phyloP scores from a whole-genome alignment of 495 filamentous ascomycete genomes.

The Xylaria acuta region DNA sequence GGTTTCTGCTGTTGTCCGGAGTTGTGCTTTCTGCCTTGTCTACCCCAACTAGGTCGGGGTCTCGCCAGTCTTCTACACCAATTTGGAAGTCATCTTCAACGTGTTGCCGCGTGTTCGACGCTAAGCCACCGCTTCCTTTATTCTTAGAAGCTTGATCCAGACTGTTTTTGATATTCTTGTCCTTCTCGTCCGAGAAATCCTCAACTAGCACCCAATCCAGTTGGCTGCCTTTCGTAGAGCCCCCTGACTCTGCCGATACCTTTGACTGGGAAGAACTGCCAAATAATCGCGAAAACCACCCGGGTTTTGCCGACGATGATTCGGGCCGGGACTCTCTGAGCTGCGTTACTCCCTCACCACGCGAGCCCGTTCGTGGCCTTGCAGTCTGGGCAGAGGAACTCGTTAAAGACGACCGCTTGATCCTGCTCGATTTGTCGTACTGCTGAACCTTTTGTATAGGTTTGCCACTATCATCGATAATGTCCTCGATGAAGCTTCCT shows the following conservation, averaged over 20 bases:
- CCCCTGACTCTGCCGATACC: constrained; percentile 45
- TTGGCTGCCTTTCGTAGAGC: constrained; percentile 83
- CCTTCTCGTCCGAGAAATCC: constrained; percentile 66
- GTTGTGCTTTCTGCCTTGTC: constrained; percentile 28
- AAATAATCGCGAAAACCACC: constrained; percentile 65
- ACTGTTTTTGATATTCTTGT: constrained; percentile 44
- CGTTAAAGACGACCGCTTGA: constrained; percentile 46
- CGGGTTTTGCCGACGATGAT: constrained; percentile 2
- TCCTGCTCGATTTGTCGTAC: constrained; percentile 48
- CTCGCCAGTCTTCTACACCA: constrained; percentile 91
- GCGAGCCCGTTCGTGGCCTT: constrained; percentile 30
- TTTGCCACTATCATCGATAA: constrained; percentile 59
- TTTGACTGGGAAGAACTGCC: constrained; percentile 51
- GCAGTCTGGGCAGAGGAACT: constrained; percentile 32
- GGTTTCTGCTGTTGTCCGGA: constrained; percentile 26
- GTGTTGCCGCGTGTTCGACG: constrained; percentile 31
- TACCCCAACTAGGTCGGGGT: constrained; percentile 73
- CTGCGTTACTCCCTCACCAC: constrained; percentile 25
- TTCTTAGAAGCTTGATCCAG: constrained; percentile 44
- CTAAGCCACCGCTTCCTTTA: constrained; percentile 32
- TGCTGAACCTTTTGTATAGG: constrained; percentile 56
- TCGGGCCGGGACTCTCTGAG: constrained; percentile 27
- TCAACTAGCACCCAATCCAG: constrained; percentile 78
- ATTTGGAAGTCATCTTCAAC: constrained; percentile 81
- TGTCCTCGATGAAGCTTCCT: constrained; percentile 64